Evolutionary conservation across 2,329 filamentous ascomycete genomes (phyloP), one percentile per base, ranked within the genome.

Genomic region (Botrytis porri): DNA sequence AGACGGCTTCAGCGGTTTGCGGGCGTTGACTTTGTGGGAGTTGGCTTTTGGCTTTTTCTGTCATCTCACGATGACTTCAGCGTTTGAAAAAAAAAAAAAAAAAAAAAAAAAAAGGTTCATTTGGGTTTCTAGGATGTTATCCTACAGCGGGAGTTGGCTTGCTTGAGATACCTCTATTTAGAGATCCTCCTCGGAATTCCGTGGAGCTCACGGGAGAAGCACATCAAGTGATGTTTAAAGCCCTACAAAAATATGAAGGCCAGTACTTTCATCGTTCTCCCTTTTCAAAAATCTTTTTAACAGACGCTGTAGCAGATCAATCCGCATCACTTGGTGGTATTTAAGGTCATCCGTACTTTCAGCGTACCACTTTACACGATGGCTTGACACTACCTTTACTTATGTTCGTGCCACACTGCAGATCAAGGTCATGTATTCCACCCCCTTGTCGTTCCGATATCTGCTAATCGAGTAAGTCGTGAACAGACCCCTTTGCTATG

Each of bases 271-370:
- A 4, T 43, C 41, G 4, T 43, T 18, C 14, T 43, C 14, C 14
- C 14, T 43, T 18, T 18, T 43, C 41, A 43, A 18, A 6, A 43
- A 1, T 12, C 41, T 16, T n/a, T n/a, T 25, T 51, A 16, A 51
- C 48, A 51, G 7, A 3, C 0, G 4, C n/a, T 6, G n/a, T 16
- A 25, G 5, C 4, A 51, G 4, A 3, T 3, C 16, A 3, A n/a
- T 51, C 25, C 8, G 6, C 12, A 12, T 51, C 12, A 14, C 5
- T n/a, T 7, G 12, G 5, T 51, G 25, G 25, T 14, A n/a, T 12
- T n/a, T 5, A 6, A 7, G 12, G 16, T 2, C 10, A n/a, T 51
- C 12, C 25, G 5, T 7, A 51, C 4, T 51, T n/a, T 12, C n/a
- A 0, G n/a, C 16, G 16, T 0, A 16, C 5, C 12, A n/a, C 12